phyloP scores from a whole-genome alignment of 2,329 filamentous ascomycete genomes.

The Kalmusia sp. region DNA sequence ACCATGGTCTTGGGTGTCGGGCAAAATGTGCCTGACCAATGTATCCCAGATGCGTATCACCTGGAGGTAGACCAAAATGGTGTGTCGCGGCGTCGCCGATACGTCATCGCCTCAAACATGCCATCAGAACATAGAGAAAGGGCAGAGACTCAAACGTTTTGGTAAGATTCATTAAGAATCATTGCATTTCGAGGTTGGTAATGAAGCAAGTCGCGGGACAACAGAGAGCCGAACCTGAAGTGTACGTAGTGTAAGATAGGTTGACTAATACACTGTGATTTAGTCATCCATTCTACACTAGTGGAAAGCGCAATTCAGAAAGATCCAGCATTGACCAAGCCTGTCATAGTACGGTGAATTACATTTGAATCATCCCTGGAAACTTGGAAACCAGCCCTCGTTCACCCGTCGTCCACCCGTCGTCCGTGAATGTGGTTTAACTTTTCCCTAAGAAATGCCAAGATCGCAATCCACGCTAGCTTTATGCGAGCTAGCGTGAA shows the following conservation, averaged over 20 bases:
- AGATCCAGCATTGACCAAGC: too few relatives aligned
- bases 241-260: not conserved
- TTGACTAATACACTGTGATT: not conserved
- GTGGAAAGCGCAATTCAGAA: not conserved
- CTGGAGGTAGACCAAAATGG: constrained; percentile 7
- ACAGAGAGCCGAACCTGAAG: not conserved
- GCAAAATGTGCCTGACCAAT: not conserved
- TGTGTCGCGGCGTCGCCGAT: constrained; percentile 10
- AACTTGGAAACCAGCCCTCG: too few relatives aligned
- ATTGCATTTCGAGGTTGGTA: constrained; percentile 7
- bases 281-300: not conserved
- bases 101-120: constrained; percentile 15
- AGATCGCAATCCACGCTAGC: not conserved
- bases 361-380: too few relatives aligned
- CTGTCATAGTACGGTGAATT: too few relatives aligned
- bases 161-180: not conserved
- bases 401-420: too few relatives aligned
- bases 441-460: not conserved
- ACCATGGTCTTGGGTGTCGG: not conserved
- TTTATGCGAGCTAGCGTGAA: not conserved
- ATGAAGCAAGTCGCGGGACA: constrained; percentile 3
- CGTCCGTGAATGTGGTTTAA: too few relatives aligned
- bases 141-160: constrained; percentile 9
- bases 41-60: not conserved
- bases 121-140: constrained; percentile 3